Percentiles rank a stretch among this genome's conserved stretches.
These are phyloP conservation scores for Xylariaceae sp. DNA, from an alignment of 2,329 filamentous ascomycete genomes.

Conservation along the genomic window DNA sequence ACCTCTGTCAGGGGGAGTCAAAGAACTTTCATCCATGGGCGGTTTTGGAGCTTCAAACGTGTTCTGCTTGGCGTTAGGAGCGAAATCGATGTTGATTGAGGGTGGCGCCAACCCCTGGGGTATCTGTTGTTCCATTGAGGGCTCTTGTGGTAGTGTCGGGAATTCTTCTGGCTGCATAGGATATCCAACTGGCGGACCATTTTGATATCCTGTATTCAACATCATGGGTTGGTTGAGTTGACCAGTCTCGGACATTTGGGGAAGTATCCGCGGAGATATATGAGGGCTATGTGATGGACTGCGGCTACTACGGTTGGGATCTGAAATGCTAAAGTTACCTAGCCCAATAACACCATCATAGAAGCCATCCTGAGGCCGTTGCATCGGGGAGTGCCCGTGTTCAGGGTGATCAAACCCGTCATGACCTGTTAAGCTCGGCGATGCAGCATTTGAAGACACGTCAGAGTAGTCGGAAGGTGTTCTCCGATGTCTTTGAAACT, in stretches of 20 bases:
- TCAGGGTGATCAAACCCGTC: conserved; percentile 80
- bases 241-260: conserved; percentile 60
- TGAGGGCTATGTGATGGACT: conserved; percentile 80
- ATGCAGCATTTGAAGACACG: conserved; percentile 83
- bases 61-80: conserved; percentile 72
- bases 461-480: conserved; percentile 92
- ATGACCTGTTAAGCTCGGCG: conserved; percentile 78
- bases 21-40: conserved; percentile 74
- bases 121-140: conserved; percentile 71
- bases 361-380: conserved; percentile 75
- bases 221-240: conserved; percentile 56
- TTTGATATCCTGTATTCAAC: conserved; percentile 50
- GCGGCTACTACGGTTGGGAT: conserved; percentile 71
- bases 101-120: conserved; percentile 67
- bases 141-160: conserved; percentile 55
- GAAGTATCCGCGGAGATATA: conserved; percentile 67
- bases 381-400: conserved; percentile 78
- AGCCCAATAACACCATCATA: conserved; percentile 82
- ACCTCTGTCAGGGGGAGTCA: conserved; percentile 82
- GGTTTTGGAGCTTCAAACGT: conserved; percentile 72
- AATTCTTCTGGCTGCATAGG: conserved; percentile 56
- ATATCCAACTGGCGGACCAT: conserved; percentile 53
- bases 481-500: conserved; percentile 83
- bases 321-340: conserved; percentile 80
- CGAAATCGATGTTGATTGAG: conserved; percentile 92